A percentile compares a stretch with the other conserved stretches of the same genome.
These are phyloP conservation scores for Venturia pyrina DNA, from an alignment of 2,329 filamentous ascomycete genomes.

Conservation along the genomic window DNA sequence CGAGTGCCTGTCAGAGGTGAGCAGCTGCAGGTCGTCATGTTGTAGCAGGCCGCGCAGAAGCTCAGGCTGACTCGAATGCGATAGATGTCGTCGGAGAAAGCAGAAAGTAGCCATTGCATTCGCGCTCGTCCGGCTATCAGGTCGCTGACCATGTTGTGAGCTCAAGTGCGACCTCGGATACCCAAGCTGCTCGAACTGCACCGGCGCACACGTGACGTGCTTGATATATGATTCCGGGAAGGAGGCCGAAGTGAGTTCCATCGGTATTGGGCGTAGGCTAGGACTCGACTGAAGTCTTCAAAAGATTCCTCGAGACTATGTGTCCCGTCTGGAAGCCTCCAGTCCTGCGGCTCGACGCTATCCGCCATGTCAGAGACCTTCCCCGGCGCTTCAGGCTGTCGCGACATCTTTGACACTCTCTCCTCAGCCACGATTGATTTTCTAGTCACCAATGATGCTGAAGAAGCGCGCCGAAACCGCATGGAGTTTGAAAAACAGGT, in stretches of 20 bases:
- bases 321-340: constrained; percentile 13
- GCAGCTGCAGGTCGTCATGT: not conserved
- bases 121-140: constrained; percentile 3
- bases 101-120: constrained; percentile 10
- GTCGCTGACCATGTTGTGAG: not conserved
- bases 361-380: constrained; percentile 25
- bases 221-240: constrained; percentile 19
- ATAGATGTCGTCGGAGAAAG: constrained; percentile 13
- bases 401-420: constrained; percentile 13
- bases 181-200: constrained; percentile 1
- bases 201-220: constrained; percentile 8
- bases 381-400: constrained; percentile 22
- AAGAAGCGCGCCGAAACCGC: not conserved
- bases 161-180: not conserved
- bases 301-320: too few relatives aligned
- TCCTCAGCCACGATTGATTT: constrained; percentile 9
- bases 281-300: too few relatives aligned
- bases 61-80: not conserved
- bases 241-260: constrained; percentile 15
- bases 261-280: too few relatives aligned
- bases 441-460: constrained; percentile 7
- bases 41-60: too few relatives aligned
- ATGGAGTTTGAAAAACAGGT: constrained; percentile 9
- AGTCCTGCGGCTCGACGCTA: constrained; percentile 24
- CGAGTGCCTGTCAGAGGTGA: constrained; percentile 4